A percentile compares a stretch with the other conserved stretches of the same genome.
Conservation (phyloP, 1,284 basidiomycete species). For the Ganoderma meredithae region DNA sequence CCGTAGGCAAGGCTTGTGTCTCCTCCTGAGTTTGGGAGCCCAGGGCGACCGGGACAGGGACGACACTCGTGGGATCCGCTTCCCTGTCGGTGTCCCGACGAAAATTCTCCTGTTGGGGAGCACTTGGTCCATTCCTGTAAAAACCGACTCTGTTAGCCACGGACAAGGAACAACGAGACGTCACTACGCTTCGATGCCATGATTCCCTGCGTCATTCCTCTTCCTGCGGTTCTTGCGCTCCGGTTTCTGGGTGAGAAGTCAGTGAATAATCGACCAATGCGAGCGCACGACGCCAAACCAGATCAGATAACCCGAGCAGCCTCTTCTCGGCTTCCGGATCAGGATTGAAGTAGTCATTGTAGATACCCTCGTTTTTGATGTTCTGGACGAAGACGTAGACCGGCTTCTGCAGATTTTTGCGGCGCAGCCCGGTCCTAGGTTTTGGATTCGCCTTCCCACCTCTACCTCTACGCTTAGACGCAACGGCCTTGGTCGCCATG, state of each 20-base stretch:
- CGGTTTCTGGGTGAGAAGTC: constrained; percentile 40
- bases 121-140: constrained; percentile 15
- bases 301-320: constrained; percentile 62
- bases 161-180: constrained; percentile 17
- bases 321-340: constrained; percentile 62
- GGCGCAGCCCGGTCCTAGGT: constrained; percentile 40
- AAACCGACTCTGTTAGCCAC: constrained; percentile 18
- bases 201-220: constrained; percentile 20
- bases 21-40: constrained; percentile 64
- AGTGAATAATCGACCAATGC: constrained; percentile 9
- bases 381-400: constrained; percentile 64
- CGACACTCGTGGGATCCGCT: neutral
- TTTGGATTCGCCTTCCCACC: constrained; percentile 46
- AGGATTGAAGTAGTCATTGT: constrained; percentile 74
- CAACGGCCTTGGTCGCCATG: constrained; percentile 49
- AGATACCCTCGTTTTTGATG: constrained; percentile 53
- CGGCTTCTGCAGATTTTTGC: constrained; percentile 61
- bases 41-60: constrained; percentile 9
- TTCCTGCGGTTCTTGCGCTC: constrained; percentile 35
- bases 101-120: constrained; percentile 11
- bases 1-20: constrained; percentile 44
- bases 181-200: constrained; percentile 33
- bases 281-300: constrained; percentile 48
- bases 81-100: constrained; percentile 12
- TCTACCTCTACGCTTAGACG: constrained; percentile 50